Evolutionary conservation across 805 yeast genomes (phyloP).

Genomic region (Lipomyces oligophaga): DNA sequence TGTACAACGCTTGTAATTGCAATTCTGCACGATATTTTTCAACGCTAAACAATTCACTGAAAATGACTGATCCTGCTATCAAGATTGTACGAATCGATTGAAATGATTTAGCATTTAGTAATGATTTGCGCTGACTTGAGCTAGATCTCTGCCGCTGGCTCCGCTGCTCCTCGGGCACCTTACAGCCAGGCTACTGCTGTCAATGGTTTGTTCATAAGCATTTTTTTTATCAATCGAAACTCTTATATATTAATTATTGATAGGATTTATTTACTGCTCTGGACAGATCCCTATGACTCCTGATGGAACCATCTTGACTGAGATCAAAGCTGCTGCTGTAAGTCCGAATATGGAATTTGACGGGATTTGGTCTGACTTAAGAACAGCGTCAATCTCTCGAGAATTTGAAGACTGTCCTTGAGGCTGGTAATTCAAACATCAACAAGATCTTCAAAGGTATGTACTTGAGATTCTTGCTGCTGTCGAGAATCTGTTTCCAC

Average conservation of each 20-base stretch:
- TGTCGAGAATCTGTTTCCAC: constrained; percentile 35
- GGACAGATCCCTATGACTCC: constrained; percentile 93
- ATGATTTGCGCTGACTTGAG: too few relatives aligned
- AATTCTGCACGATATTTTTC: too few relatives aligned
- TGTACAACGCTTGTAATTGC: too few relatives aligned
- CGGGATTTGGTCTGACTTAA: too few relatives aligned
- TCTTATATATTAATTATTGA: not conserved
- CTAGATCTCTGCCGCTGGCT: constrained; percentile 61
- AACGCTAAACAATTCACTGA: too few relatives aligned
- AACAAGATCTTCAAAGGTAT: constrained; percentile 68
- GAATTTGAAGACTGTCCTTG: constrained; percentile 57
- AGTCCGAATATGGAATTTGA: not conserved
- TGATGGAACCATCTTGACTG: constrained; percentile 66
- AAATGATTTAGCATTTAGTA: too few relatives aligned
- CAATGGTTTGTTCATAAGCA: constrained; percentile 43
- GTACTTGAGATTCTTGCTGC: too few relatives aligned
- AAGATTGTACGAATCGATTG: too few relatives aligned
- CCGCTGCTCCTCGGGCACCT: constrained; percentile 96
- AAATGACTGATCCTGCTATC: too few relatives aligned
- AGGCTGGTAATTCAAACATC: constrained; percentile 79
- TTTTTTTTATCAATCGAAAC: not conserved
- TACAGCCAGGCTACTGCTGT: constrained; percentile 95
- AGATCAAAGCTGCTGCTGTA: constrained; percentile 49
- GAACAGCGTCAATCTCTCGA: constrained; percentile 40
- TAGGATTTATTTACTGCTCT: constrained; percentile 81